Percentiles rank a stretch among this genome's conserved stretches.
These are phyloP conservation scores for Fusarium abutilonis DNA, from an alignment of 2,329 filamentous ascomycete species.

Conservation along the genomic window DNA sequence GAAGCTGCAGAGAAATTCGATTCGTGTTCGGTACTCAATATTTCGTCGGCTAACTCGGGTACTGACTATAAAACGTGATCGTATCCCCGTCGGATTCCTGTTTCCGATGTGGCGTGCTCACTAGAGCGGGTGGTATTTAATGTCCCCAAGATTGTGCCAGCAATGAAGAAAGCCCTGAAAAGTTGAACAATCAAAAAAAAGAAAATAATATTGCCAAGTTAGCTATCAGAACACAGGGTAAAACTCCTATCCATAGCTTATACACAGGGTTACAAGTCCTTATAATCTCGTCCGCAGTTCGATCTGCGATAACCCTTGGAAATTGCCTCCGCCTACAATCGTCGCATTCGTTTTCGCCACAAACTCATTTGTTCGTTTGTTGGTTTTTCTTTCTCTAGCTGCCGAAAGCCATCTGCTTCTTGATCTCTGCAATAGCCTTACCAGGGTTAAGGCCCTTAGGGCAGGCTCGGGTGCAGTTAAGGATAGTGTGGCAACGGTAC, in stretches of 20 bases:
- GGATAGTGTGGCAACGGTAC: constrained; percentile 98
- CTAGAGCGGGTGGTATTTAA: too few relatives aligned
- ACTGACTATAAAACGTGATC: neutral
- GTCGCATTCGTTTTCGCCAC: constrained; percentile 27
- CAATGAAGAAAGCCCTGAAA: neutral
- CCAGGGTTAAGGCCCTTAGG: constrained; percentile 98
- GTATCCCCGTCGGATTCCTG: neutral
- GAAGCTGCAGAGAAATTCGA: too few relatives aligned
- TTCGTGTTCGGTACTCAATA: neutral
- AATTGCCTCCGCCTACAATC: constrained; percentile 30
- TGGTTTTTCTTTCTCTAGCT: constrained; percentile 32
- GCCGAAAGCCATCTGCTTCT: constrained; percentile 87
- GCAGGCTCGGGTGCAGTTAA: constrained; percentile 98
- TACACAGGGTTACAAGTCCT: constrained; percentile 45
- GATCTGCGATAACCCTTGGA: constrained; percentile 37
- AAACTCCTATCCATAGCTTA: constrained; percentile 45
- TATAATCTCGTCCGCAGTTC: constrained; percentile 42
- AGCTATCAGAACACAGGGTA: constrained; percentile 44
- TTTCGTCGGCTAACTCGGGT: neutral
- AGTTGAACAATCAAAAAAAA: constrained; percentile 34
- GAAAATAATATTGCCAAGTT: constrained; percentile 43
- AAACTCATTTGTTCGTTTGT: constrained; percentile 12
- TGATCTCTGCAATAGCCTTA: constrained; percentile 95
- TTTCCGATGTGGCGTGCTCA: too few relatives aligned
- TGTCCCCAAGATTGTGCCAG: too few relatives aligned